Evolutionary conservation across 2,329 filamentous ascomycete genomes (phyloP), one percentile per base, ranked within the genome.

Genomic region (Fusarium annulatum): DNA sequence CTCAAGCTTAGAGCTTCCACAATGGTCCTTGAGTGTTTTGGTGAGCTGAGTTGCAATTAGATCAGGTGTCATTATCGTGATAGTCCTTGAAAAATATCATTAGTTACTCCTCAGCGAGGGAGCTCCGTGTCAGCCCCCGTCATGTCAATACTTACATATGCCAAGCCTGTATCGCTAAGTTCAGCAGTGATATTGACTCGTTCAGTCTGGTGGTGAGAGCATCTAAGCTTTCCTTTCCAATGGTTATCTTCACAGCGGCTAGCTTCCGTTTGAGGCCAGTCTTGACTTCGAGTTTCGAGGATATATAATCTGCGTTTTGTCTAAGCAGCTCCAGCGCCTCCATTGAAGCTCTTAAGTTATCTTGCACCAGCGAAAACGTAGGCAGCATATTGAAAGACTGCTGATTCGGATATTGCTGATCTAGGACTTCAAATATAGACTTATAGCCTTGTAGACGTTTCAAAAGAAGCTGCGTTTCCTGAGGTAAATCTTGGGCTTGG

Each of bases 401-500:
- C 4, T 71, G 41, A n/a, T 66, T 53, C 6, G 43, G 56, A 21
- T 77, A 62, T 38, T 74, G 62, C 4, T 69, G 46, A 12, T 73
- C 55, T 8, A 79, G 72, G 3, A 52, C 45, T 2, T 67, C 51
- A 21, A 78, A 79, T 34, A 71, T 59, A 9, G 48, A 36, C 10
- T 72, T 55, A 10, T 72, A 64, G 3, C 51, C 30, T 18, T 78
- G 58, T 23, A 78, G 58, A 9, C 67, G 69, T 10, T 48, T 61
- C 18, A 81, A 64, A 23, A 80, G 65, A 26, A 57, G 53, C 10
- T 67, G 28, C 26, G 77, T 61, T 45, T 77, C 72, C 1, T 73
- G 57, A 0, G 79, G 77, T 28, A 80, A 53, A 4, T 77, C 67
- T 33, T 76, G 41, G 36, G 80, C 42, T 34, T 79, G 61, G 2